Conservation (phyloP, 805 yeast species). For the Candida suzukii region DNA sequence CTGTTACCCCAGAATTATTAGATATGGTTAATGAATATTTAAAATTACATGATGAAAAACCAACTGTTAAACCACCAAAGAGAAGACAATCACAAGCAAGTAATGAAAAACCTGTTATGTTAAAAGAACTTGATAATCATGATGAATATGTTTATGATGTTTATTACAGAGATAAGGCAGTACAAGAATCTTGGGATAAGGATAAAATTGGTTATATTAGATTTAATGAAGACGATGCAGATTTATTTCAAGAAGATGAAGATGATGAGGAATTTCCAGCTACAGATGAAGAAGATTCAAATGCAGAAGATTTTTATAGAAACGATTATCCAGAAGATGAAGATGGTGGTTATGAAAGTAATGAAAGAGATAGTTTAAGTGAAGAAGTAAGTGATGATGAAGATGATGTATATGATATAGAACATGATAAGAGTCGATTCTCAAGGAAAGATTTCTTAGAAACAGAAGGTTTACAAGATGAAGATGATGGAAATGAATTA, state of each 20-base stretch:
- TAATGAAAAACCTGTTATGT: slow-evolving; percentile 4
- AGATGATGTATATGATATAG: slow-evolving; percentile 28
- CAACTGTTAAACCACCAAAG: slow-evolving; percentile 18
- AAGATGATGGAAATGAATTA: slow-evolving; percentile 3
- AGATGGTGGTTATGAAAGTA: slow-evolving; percentile 44
- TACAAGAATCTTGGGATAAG: slow-evolving; percentile 31
- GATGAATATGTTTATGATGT: slow-evolving; percentile 89
- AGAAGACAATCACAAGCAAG: slow-evolving; percentile 21
- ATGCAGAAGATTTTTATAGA: slow-evolving; percentile 85
- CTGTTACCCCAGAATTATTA: slow-evolving; percentile 55
- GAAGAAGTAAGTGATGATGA: slow-evolving; percentile 35
- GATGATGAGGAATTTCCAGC: slow-evolving; percentile 17
- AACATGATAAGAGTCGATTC: slow-evolving; percentile 25
- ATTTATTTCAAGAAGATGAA: slow-evolving; percentile 31
- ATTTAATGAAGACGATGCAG: slow-evolving; percentile 44
- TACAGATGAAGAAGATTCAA: slow-evolving; percentile 76
- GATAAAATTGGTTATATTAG: slow-evolving; percentile 43
- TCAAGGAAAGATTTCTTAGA: slow-evolving; percentile 18
- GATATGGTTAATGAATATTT: slow-evolving; percentile 67
- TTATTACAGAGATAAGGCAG: slow-evolving; percentile 58
- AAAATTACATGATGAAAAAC: slow-evolving; percentile 25
- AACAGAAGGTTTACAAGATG: slow-evolving; percentile 21
- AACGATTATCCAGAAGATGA: slow-evolving; percentile 97
- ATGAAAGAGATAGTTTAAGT: slow-evolving; percentile 26
- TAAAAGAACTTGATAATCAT: slow-evolving; percentile 8